These are phyloP conservation scores for Solioccasus polychromus DNA, from an alignment of 768 basidiomycete species.

Conservation along the genomic window DNA sequence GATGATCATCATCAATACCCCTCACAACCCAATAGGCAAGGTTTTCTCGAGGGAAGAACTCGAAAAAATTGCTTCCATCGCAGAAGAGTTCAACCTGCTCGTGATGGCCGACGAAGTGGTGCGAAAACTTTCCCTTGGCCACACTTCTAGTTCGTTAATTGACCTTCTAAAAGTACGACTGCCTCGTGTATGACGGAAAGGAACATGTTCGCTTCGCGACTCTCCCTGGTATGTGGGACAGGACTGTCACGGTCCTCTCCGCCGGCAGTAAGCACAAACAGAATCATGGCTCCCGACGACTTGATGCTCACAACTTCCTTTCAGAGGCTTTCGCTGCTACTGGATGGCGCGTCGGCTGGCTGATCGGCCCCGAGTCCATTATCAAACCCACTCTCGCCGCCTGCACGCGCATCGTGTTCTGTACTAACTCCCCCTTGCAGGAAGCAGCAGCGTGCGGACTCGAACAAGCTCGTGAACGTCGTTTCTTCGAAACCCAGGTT, in stretches of 20 bases:
- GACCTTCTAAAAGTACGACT: constrained; percentile 69
- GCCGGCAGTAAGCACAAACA: constrained; percentile 71
- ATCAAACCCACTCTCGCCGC: constrained; percentile 87
- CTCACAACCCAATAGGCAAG: constrained; percentile 98
- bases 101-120: constrained; percentile 98
- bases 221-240: constrained; percentile 98
- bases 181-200: constrained; percentile 81
- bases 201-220: constrained; percentile 91
- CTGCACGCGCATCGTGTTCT: constrained; percentile 92
- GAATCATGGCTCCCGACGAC: background rate
- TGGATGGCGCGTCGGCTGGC: constrained; percentile 97
- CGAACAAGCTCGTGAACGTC: constrained; percentile 67
- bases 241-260: constrained; percentile 94
- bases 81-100: constrained; percentile 88
- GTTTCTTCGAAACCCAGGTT: constrained; percentile 77
- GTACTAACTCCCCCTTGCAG: constrained; percentile 90
- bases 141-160: background rate
- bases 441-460: constrained; percentile 91
- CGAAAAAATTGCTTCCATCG: constrained; percentile 78
- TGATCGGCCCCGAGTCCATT: constrained; percentile 82
- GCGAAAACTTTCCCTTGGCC: constrained; percentile 25
- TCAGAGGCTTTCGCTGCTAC: constrained; percentile 95
- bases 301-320: background rate
- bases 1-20: constrained; percentile 94
- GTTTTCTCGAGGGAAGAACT: constrained; percentile 86